Base-by-base conservation (phyloP, 495 filamentous ascomycete genomes). In the Tuber indicum region DNA sequence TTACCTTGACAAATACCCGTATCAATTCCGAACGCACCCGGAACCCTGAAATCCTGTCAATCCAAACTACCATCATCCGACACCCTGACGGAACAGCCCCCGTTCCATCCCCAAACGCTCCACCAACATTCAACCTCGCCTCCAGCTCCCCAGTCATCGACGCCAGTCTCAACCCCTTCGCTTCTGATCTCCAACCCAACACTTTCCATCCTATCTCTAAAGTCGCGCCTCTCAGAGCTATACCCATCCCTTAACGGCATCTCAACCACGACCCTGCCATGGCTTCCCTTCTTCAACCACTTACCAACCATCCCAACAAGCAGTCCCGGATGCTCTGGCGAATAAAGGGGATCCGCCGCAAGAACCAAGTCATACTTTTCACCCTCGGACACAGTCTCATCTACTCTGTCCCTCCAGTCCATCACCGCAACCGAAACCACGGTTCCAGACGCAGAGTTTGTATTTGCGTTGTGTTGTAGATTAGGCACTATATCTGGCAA, bases 271-370 rank as follows among this genome's bases (percentile, higher is more conserved):
- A 91, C 88, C 14, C 89, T 84, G 3, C 89, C 86, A 46, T 86
- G 80, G 0, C 81, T 71, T 5, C 84, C 83, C 47, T 82, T 84
- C 70, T 85, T 87, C 19, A 93, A 83, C 86, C 88, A 90, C 21
- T 82, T 79, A 0, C 82, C 82, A 45, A 94, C 88, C 3, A 89
- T 88, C 19, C 88, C 81, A 1, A 89, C 90, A 14, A 94, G 82
- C 82, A 90, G 86, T 23, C 80, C 82, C 4, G 92, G 90, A 81
- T 94, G 92, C 8, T 86, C 86, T 7, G 89, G 86, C 10, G 89
- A 90, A 84, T 94, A 94, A 7, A 94, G 80, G 23, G 90, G 88
- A 83, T 94, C 92, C 2, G 92, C 90, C 2, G 91, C 91, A 7
- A 94, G 85, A 44, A 94, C 89, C 39, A 91, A 74, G 72, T 88